Evolutionary conservation across 345 rosid species (phyloP).

Genomic region (Microthlaspi erraticum): DNA sequence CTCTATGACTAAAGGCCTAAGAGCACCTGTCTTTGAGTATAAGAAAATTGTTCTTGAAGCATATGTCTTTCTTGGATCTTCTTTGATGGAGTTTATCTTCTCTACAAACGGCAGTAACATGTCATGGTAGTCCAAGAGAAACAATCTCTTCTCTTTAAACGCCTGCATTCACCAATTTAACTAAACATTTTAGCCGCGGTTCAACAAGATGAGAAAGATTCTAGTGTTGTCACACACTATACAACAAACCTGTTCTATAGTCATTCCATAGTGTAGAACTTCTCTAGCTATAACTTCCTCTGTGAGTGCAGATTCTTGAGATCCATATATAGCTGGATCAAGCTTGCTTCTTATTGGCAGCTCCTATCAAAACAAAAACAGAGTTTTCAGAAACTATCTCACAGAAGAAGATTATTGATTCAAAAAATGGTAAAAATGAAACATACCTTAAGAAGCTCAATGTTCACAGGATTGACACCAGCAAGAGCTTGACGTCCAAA

Average conservation of each 20-base stretch:
- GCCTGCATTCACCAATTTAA: conserved; percentile 58
- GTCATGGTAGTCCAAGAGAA: conserved; percentile 86
- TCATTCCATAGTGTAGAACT: conserved; percentile 73
- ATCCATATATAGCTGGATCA: conserved; percentile 76
- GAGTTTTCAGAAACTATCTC: conserved; percentile 22
- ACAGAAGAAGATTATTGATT: background rate
- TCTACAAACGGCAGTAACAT: conserved; percentile 76
- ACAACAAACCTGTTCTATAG: conserved; percentile 64
- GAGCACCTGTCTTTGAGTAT: conserved; percentile 48
- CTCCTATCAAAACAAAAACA: conserved; percentile 55
- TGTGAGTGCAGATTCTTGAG: conserved; percentile 83
- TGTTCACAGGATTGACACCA: conserved; percentile 90
- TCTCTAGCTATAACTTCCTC: conserved; percentile 66
- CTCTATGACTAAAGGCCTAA: conserved; percentile 85
- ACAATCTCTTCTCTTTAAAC: conserved; percentile 79
- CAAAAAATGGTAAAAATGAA: conserved; percentile 3
- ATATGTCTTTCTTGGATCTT: conserved; percentile 65
- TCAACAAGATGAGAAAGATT: conserved; percentile 23
- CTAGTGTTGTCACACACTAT: background rate
- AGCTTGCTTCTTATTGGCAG: conserved; percentile 86
- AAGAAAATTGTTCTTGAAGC: conserved; percentile 84
- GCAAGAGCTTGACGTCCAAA: conserved; percentile 93
- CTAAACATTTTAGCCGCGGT: background rate
- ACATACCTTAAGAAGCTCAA: conserved; percentile 71
- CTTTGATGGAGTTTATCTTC: conserved; percentile 71